Evolutionary conservation across 192 early-diverging fungal genomes (phyloP).

Genomic region (Umbelopsis vinacea): DNA sequence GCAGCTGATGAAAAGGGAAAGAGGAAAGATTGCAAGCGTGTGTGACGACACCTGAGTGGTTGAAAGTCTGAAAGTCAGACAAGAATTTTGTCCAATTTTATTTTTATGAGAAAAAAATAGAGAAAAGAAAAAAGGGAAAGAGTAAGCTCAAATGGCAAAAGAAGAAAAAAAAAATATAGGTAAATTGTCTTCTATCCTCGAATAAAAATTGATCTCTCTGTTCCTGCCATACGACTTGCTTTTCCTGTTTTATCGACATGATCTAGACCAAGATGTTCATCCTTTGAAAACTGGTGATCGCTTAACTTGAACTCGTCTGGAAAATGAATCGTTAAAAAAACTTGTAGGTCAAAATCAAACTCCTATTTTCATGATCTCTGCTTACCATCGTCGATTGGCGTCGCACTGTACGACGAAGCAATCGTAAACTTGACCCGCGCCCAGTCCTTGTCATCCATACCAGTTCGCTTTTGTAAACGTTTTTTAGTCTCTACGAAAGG

Average conservation of each 20-base stretch:
- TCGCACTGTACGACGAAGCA: conserved; percentile 27
- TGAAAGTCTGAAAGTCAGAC: conserved; percentile 25
- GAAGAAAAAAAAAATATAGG: neutral
- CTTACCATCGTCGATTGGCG: conserved; percentile 27
- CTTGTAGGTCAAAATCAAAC: neutral
- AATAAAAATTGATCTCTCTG: conserved; percentile 52
- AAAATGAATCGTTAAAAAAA: neutral
- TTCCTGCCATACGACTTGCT: conserved; percentile 34
- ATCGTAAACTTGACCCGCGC: conserved; percentile 64
- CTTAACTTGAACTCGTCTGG: conserved; percentile 38
- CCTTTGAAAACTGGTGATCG: conserved; percentile 26
- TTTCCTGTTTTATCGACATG: conserved; percentile 55
- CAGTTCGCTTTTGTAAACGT: conserved; percentile 71
- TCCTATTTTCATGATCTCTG: neutral
- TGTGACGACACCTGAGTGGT: conserved; percentile 24
- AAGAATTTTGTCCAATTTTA: conserved; percentile 8
- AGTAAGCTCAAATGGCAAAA: neutral
- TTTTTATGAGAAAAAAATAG: conserved; percentile 20
- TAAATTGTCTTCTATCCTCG: conserved; percentile 35
- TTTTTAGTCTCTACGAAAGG: conserved; percentile 69
- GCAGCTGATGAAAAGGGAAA: conserved; percentile 21
- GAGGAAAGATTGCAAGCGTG: conserved; percentile 20
- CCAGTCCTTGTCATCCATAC: conserved; percentile 86
- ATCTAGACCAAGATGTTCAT: conserved; percentile 53
- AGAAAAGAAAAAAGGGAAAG: neutral